These are phyloP conservation scores for Elsinoe perseae DNA, from an alignment of 2,329 filamentous ascomycete species.

Conservation along the genomic window DNA sequence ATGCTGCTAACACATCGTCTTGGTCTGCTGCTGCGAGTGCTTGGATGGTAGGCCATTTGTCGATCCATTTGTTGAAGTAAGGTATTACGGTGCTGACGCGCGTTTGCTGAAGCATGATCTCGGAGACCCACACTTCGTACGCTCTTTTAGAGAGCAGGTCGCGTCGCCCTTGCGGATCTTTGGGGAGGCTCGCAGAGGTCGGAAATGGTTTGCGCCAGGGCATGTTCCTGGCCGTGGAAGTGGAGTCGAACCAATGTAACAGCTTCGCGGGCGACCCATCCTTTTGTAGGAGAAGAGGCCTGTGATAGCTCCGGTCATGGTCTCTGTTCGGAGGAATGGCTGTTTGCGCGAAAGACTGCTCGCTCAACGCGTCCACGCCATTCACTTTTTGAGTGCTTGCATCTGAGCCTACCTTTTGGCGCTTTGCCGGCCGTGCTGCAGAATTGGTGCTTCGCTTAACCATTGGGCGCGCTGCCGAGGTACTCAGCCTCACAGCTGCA, in stretches of 20 bases:
- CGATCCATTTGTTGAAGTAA: conserved; percentile 12
- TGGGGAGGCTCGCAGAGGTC: neutral
- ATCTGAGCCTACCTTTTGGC: neutral
- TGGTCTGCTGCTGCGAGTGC: neutral
- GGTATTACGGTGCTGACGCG: conserved; percentile 10
- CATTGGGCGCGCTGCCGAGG: neutral
- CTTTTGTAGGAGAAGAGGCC: neutral
- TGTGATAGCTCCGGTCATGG: neutral
- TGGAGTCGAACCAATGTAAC: conserved; percentile 5
- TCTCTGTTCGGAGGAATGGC: neutral
- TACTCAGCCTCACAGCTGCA: neutral
- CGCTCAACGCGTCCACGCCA: neutral
- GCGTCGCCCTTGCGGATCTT: neutral
- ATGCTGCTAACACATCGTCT: conserved; percentile 7
- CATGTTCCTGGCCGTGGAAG: conserved; percentile 6
- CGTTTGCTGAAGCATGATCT: conserved; percentile 12
- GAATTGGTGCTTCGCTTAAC: neutral
- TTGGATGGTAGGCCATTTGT: conserved; percentile 7
- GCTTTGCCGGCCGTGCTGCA: neutral
- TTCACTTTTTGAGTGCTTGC: neutral
- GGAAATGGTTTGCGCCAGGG: conserved; percentile 11
- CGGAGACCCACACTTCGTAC: conserved; percentile 10
- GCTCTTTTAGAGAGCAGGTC: neutral
- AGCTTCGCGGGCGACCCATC: neutral
- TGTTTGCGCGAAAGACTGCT: neutral